Percentiles rank a stretch among this genome's conserved stretches.
phyloP scores from a whole-genome alignment of 1,139 yeast genomes.

The Nakaseomyces bracarensis region DNA sequence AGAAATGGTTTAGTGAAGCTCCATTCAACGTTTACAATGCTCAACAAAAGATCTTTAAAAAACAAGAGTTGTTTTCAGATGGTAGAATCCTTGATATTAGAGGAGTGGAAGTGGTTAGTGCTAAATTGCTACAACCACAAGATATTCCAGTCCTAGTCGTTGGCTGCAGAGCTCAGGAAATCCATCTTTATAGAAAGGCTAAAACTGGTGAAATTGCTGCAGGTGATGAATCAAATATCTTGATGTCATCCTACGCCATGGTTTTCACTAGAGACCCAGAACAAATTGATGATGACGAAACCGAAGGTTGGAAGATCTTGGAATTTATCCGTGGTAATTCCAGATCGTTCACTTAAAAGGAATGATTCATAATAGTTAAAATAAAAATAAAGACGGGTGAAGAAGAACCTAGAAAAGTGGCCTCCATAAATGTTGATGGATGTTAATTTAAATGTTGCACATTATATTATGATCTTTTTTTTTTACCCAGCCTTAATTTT shows the following conservation, averaged over 20 bases:
- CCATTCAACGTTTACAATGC: constrained; percentile 94
- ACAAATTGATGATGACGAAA: constrained; percentile 78
- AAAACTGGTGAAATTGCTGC: constrained; percentile 95
- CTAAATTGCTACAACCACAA: constrained; percentile 83
- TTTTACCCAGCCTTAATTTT: neutral
- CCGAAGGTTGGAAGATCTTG: constrained; percentile 95
- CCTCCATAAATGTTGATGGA: neutral
- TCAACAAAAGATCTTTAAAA: constrained; percentile 83
- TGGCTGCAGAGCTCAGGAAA: constrained; percentile 95
- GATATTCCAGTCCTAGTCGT: constrained; percentile 90
- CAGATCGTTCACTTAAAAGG: constrained; percentile 68
- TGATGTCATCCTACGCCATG: constrained; percentile 91
- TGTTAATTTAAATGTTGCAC: neutral
- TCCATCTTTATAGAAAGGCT: constrained; percentile 77
- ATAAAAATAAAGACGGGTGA: no score
- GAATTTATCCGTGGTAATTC: constrained; percentile 95
- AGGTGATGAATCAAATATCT: constrained; percentile 89
- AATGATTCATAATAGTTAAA: no score
- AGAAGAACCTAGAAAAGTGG: no score
- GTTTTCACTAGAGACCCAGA: constrained; percentile 91
- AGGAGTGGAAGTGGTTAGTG: constrained; percentile 87
- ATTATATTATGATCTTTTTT: neutral
- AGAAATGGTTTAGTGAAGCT: constrained; percentile 93
- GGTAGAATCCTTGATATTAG: constrained; percentile 89
- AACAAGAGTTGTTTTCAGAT: constrained; percentile 87